These are phyloP conservation scores for Knoxdaviesia proteae DNA, from an alignment of 2,329 filamentous ascomycete species.

Conservation along the genomic window DNA sequence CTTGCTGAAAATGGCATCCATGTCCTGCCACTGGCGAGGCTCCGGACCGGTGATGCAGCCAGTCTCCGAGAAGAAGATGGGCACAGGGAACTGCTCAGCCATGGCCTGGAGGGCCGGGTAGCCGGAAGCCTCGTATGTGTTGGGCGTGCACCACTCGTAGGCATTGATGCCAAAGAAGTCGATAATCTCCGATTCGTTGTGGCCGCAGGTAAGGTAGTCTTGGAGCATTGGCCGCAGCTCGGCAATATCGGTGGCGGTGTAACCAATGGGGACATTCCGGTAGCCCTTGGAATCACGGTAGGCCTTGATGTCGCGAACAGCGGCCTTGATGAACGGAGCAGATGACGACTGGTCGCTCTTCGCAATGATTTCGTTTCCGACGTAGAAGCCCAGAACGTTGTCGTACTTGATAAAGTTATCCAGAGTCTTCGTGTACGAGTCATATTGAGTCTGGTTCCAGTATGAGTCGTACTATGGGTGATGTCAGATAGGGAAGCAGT, in stretches of 20 bases:
- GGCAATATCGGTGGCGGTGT: slow-evolving; percentile 71
- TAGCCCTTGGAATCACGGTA: slow-evolving; percentile 59
- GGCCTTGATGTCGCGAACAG: slow-evolving; percentile 61
- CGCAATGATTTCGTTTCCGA: slow-evolving; percentile 76
- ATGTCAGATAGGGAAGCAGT: slow-evolving; percentile 4
- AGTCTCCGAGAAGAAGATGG: slow-evolving; percentile 78
- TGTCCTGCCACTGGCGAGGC: slow-evolving; percentile 47
- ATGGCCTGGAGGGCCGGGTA: slow-evolving; percentile 49
- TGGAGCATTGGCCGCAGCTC: slow-evolving; percentile 40
- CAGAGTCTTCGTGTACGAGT: slow-evolving; percentile 49
- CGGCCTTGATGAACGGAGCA: slow-evolving; percentile 68
- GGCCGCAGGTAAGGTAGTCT: slow-evolving; percentile 60
- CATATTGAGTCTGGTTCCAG: slow-evolving; percentile 55
- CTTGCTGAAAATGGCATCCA: slow-evolving; percentile 53
- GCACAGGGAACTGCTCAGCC: slow-evolving; percentile 53
- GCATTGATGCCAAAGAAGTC: slow-evolving; percentile 79
- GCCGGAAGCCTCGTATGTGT: slow-evolving; percentile 39
- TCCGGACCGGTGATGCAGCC: slow-evolving; percentile 47
- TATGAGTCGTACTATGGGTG: slow-evolving; percentile 28
- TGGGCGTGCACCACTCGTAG: slow-evolving; percentile 57
- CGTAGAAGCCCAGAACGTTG: slow-evolving; percentile 66
- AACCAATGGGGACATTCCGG: slow-evolving; percentile 65
- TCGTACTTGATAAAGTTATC: slow-evolving; percentile 59
- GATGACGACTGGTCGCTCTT: slow-evolving; percentile 34
- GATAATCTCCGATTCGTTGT: slow-evolving; percentile 44